Base-by-base conservation (phyloP, 768 basidiomycete genomes). In the Tulasnella sp. region DNA sequence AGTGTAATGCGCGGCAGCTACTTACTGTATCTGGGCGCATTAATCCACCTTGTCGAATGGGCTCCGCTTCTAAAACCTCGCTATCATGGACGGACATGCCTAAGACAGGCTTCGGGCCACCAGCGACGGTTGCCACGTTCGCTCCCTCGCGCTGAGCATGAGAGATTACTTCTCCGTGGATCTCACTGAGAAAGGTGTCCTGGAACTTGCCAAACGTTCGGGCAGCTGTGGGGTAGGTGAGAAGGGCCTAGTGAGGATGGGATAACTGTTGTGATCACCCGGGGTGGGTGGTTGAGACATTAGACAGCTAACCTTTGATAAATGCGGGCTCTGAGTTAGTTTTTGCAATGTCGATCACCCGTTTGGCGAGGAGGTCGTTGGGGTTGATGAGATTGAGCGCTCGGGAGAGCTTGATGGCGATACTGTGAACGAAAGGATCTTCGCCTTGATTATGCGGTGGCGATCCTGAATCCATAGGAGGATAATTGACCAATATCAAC, bases 201-300 rank as follows among this genome's bases (percentile, higher is more conserved):
- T 84, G 78, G 68, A 94, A 93, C 76, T 88, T 88, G 69, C 89
- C 91, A 74, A 96, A 94, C 30, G 84, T 74, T 63, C 77, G 80
- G 32, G 86, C 85, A 65, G 89, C 88, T 84, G 65, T 1, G 63
- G 34, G 21, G 32, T 50, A 44, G 26, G 15, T 49, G 41, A 15
- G 56, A 15, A 43, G n/a, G 43, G 50, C 21, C 51, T 62, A 44
- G 44, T 55, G 41, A 58, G 44, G 13, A 66, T 21, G 11, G 44
- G 21, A 58, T 24, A 51, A 54, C 26, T 52, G 24, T 24, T 30
- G 23, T 26, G 29, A 7, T 44, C 24, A 42, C n/a, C 10, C 3
- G 32, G 45, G n/a, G 54, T 23, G 54, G 32, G 52, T 53, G 50
- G 38, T 5, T 7, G 34, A 38, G 34, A 38, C 34, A 15, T 7